A percentile compares a stretch with the other conserved stretches of the same genome.
Conservation (phyloP, 768 basidiomycete genomes). For the Hypholoma fasciculare region DNA sequence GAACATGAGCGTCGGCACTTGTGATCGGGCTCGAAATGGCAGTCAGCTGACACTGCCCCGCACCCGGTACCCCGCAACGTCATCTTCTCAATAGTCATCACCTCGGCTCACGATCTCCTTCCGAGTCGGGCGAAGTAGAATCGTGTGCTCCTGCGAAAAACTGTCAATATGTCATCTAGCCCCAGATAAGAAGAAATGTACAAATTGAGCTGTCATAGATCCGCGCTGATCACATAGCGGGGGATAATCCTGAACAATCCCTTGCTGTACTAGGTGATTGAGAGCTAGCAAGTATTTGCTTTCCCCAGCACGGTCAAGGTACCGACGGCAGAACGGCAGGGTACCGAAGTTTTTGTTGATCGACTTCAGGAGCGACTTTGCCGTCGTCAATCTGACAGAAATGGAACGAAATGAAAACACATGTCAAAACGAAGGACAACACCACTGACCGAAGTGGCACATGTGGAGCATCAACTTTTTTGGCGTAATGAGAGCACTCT, state of each 20-base stretch:
- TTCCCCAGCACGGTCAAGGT: constrained; percentile 91
- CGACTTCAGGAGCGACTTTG: constrained; percentile 80
- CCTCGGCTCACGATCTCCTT: constrained; percentile 87
- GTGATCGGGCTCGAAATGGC: constrained; percentile 17
- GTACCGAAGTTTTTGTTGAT: constrained; percentile 96
- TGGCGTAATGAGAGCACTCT: constrained; percentile 93
- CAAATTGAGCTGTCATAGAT: constrained; percentile 94
- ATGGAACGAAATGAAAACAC: constrained; percentile 5
- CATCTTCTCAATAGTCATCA: constrained; percentile 64
- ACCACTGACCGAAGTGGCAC: constrained; percentile 68
- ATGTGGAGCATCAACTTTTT: constrained; percentile 64
- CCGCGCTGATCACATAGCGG: constrained; percentile 85
- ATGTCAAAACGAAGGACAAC: not conserved
- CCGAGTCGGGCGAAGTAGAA: constrained; percentile 78
- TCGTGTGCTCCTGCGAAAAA: constrained; percentile 73
- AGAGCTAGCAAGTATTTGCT: constrained; percentile 92
- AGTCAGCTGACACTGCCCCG: constrained; percentile 24
- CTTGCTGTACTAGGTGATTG: constrained; percentile 86
- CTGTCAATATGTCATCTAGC: constrained; percentile 1
- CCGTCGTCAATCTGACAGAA: constrained; percentile 66
- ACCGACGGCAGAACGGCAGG: constrained; percentile 92
- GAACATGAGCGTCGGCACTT: constrained; percentile 16
- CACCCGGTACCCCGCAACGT: constrained; percentile 16
- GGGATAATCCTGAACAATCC: constrained; percentile 90
- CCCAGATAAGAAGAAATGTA: constrained; percentile 29